Percentiles rank a stretch among this genome's conserved stretches.
These are phyloP conservation scores for Apophysomyces trapeziformis DNA, from an alignment of 371 early-diverging fungal species.

Conservation along the genomic window DNA sequence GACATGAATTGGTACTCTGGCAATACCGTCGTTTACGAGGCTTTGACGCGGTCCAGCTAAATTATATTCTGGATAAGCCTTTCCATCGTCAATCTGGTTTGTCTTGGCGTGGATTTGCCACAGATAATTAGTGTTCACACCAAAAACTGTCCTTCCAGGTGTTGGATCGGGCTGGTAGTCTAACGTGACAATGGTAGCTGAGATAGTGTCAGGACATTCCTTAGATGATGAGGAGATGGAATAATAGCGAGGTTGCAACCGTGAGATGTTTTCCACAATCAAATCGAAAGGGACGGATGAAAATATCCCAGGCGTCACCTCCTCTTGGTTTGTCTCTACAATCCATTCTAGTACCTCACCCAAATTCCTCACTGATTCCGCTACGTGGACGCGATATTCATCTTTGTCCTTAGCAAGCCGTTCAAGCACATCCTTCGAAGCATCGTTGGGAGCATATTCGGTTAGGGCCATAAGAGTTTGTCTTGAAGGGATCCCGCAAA, in stretches of 20 bases:
- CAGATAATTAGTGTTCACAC: conserved; percentile 80
- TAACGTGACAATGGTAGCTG: conserved; percentile 88
- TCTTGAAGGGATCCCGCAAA: conserved; percentile 72
- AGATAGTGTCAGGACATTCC: conserved; percentile 71
- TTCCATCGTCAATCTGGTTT: conserved; percentile 38
- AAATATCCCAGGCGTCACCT: conserved; percentile 34
- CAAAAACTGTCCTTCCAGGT: conserved; percentile 65
- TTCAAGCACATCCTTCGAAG: conserved; percentile 56
- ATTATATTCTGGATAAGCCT: conserved; percentile 44
- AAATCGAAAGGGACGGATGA: conserved; percentile 70
- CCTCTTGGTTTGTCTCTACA: conserved; percentile 27
- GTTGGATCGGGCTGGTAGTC: conserved; percentile 70
- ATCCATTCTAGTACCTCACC: conserved; percentile 66
- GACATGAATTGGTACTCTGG: conserved; percentile 80
- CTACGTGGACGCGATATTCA: conserved; percentile 65
- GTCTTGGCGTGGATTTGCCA: conserved; percentile 51
- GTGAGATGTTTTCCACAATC: conserved; percentile 80
- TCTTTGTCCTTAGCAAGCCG: conserved; percentile 75
- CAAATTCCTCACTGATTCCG: conserved; percentile 67
- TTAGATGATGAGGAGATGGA: conserved; percentile 92
- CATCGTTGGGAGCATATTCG: conserved; percentile 65
- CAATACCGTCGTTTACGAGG: conserved; percentile 29
- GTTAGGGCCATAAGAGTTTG: conserved; percentile 61
- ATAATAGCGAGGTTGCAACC: conserved; percentile 92
- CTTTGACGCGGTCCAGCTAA: conserved; percentile 60